Percentiles rank a stretch among this genome's conserved stretches.
phyloP scores from a whole-genome alignment of 2,329 filamentous ascomycete species.

The Aspergillus udagawae region DNA sequence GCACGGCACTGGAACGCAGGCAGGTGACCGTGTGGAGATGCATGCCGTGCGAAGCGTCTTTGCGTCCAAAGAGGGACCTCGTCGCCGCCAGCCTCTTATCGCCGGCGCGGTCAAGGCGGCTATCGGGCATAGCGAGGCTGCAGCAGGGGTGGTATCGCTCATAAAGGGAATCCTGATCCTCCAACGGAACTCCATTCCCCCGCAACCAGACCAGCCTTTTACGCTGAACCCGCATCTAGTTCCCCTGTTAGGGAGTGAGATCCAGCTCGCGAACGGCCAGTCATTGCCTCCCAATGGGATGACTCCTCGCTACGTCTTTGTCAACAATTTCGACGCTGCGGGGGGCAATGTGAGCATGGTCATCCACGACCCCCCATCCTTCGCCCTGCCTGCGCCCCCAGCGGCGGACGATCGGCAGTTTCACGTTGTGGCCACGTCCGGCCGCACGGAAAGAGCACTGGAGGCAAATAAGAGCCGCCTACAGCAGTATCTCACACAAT shows the following conservation, averaged over 20 bases:
- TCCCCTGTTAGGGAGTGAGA: slow-evolving; percentile 43
- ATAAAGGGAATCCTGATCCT: no score
- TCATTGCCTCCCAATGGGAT: slow-evolving; percentile 33
- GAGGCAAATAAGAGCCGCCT: slow-evolving; percentile 55
- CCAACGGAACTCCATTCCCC: no score
- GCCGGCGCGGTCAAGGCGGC: no score
- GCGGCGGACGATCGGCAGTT: slow-evolving; percentile 50
- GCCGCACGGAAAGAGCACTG: slow-evolving; percentile 42
- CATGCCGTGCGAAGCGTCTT: slow-evolving; percentile 66
- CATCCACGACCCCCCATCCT: slow-evolving; percentile 56
- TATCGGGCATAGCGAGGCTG: no score
- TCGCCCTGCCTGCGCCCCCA: slow-evolving; percentile 21
- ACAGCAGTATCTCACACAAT: slow-evolving; percentile 52
- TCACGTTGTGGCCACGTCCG: slow-evolving; percentile 57
- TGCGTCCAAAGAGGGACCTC: slow-evolving; percentile 42
- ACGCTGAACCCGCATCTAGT: no score
- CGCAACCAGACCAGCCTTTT: no score
- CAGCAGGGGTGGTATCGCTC: no score
- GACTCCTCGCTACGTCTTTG: slow-evolving; percentile 34
- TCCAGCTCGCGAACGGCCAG: slow-evolving; percentile 35
- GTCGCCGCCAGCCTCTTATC: no score
- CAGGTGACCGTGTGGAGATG: slow-evolving; percentile 77
- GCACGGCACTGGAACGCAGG: slow-evolving; percentile 85
- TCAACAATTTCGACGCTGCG: slow-evolving; percentile 69
- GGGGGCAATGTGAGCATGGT: slow-evolving; percentile 67